phyloP scores from a whole-genome alignment of 2,329 filamentous ascomycete species.

The Hirsutella rhossiliensis region DNA sequence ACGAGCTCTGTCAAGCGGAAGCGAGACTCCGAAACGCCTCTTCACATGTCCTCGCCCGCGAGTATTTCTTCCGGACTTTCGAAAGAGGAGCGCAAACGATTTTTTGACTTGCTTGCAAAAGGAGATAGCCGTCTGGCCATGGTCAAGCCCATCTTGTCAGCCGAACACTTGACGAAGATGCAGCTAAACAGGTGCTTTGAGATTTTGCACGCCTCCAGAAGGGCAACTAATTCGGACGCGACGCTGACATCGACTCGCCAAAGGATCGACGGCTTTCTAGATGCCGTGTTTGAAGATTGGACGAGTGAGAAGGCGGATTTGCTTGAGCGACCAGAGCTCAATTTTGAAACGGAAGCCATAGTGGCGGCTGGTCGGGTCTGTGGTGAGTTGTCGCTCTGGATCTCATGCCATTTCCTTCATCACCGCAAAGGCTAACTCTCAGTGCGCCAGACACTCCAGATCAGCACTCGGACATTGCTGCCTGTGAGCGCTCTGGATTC shows the following conservation, averaged over 20 bases:
- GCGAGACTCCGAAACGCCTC: slow-evolving; percentile 6
- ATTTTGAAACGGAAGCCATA: slow-evolving; percentile 16
- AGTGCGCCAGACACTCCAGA: slow-evolving; percentile 2
- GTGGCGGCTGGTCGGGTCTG: slow-evolving; percentile 15
- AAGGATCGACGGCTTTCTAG: slow-evolving; percentile 20
- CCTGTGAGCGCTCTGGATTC: slow-evolving; percentile 6
- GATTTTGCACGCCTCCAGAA: slow-evolving; percentile 18
- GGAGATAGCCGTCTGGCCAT: slow-evolving; percentile 8
- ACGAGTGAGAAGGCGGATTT: slow-evolving; percentile 3
- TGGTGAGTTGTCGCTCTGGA: slow-evolving; percentile 10
- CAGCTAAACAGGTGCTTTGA: slow-evolving; percentile 19
- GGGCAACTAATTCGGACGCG: slow-evolving; percentile 12
- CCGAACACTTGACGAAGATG: slow-evolving; percentile 14
- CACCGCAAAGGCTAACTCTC: too few relatives aligned
- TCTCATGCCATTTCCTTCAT: background rate
- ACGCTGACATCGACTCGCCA: slow-evolving; percentile 12
- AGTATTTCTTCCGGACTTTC: background rate
- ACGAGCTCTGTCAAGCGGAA: slow-evolving; percentile 4
- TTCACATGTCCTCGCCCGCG: slow-evolving; percentile 5
- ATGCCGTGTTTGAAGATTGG: slow-evolving; percentile 18
- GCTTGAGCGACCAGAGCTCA: slow-evolving; percentile 12
- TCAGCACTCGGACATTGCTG: background rate
- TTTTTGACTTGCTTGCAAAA: slow-evolving; percentile 14
- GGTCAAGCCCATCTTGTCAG: slow-evolving; percentile 9
- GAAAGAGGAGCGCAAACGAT: slow-evolving; percentile 1